These are phyloP conservation scores for Cadophora gregata DNA, from an alignment of 2,329 filamentous ascomycete species.

Conservation along the genomic window DNA sequence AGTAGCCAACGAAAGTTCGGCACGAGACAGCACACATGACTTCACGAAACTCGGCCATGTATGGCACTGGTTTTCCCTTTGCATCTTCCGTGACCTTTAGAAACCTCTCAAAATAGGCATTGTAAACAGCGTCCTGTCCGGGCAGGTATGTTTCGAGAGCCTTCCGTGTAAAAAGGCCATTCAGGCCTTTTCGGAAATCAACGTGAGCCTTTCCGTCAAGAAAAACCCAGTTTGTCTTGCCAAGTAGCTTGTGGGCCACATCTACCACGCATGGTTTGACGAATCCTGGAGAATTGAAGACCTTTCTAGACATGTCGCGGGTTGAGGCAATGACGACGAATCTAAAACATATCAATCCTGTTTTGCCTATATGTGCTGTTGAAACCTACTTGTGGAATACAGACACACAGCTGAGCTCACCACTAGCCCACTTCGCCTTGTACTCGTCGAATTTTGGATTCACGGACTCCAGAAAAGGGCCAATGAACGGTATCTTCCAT, in stretches of 20 bases:
- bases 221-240: constrained; percentile 95
- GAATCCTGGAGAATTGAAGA: constrained; percentile 91
- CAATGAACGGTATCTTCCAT: constrained; percentile 85
- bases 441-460: constrained; percentile 93
- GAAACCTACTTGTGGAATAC: constrained; percentile 95
- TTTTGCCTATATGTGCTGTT: not conserved
- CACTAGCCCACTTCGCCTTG: constrained; percentile 89
- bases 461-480: constrained; percentile 92
- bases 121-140: constrained; percentile 90
- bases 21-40: constrained; percentile 94
- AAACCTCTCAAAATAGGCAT: constrained; percentile 83
- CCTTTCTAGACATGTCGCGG: constrained; percentile 93
- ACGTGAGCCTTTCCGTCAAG: constrained; percentile 93
- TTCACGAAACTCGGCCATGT: constrained; percentile 92
- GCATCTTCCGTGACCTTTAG: constrained; percentile 75
- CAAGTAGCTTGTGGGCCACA: constrained; percentile 89
- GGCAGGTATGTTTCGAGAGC: constrained; percentile 89
- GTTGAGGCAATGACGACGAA: constrained; percentile 97
- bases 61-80: constrained; percentile 77
- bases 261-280: constrained; percentile 98
- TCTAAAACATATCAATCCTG: constrained; percentile 52
- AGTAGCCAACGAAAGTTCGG: constrained; percentile 96
- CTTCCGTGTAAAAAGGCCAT: constrained; percentile 90
- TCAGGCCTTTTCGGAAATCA: constrained; percentile 96
- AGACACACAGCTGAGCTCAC: constrained; percentile 92